Evolutionary conservation across 441 rosid genomes (phyloP).

Genomic region (Pelargonium citronellum): DNA sequence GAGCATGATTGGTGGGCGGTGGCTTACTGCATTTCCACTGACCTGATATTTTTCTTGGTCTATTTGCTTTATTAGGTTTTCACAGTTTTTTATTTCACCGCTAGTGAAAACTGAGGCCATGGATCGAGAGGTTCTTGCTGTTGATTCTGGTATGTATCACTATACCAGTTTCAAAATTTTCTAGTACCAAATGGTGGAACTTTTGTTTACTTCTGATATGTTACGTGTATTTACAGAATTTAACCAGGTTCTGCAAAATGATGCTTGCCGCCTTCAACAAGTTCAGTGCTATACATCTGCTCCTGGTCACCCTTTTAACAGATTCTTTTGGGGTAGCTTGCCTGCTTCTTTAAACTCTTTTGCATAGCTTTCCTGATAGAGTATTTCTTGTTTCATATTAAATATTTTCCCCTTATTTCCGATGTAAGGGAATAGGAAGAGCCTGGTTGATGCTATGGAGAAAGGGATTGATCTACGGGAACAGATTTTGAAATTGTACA

Average conservation of each 20-base stretch:
- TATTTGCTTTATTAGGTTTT: constrained; percentile 58
- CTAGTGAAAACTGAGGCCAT: constrained; percentile 86
- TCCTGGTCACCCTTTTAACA: constrained; percentile 65
- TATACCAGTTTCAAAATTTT: constrained; percentile 2
- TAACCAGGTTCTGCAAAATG: constrained; percentile 90
- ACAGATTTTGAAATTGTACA: constrained; percentile 57
- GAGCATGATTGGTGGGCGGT: neutral
- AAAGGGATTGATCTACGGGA: constrained; percentile 80
- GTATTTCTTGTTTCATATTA: constrained; percentile 6
- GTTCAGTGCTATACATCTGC: constrained; percentile 80
- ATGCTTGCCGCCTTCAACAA: constrained; percentile 88
- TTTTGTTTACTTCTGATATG: constrained; percentile 6
- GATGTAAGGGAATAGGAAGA: constrained; percentile 81
- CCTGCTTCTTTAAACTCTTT: constrained; percentile 19
- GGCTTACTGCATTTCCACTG: constrained; percentile 10
- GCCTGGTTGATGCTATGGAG: constrained; percentile 76
- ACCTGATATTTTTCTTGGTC: constrained; percentile 16
- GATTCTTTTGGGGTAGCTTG: constrained; percentile 82
- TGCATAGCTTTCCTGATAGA: constrained; percentile 18
- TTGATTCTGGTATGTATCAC: constrained; percentile 70
- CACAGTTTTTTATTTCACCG: constrained; percentile 95
- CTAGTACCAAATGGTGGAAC: neutral
- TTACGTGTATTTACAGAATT: constrained; percentile 47
- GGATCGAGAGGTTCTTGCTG: constrained; percentile 95
- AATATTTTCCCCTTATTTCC: constrained; percentile 18